Conservation (phyloP, 345 rosid species). For the Eucalyptus regnans region DNA sequence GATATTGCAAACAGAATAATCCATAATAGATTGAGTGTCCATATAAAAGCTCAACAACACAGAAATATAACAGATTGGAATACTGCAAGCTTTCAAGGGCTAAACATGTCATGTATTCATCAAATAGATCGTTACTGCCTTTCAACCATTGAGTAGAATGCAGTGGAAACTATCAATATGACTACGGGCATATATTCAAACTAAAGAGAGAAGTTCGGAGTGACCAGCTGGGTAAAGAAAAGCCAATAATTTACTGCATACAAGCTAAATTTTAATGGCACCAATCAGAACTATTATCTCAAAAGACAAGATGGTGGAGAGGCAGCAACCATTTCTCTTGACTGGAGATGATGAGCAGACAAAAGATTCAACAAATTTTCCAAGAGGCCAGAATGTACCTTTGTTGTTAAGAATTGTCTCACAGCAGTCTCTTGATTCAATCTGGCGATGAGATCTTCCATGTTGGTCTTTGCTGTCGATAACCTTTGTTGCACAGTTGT, state of each 20-base stretch:
- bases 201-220: not conserved
- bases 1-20: not conserved
- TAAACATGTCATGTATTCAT: not conserved
- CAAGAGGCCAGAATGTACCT: conserved; percentile 24
- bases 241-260: not conserved
- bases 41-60: not conserved
- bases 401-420: conserved; percentile 65
- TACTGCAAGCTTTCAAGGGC: not conserved
- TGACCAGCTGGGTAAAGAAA: not conserved
- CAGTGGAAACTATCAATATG: not conserved
- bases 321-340: not conserved
- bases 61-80: not conserved
- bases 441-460: conserved; percentile 84
- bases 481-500: conserved; percentile 53
- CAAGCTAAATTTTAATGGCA: not conserved
- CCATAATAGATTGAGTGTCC: not conserved
- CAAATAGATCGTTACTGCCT: not conserved
- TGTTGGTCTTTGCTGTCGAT: conserved; percentile 67
- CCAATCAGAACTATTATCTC: not conserved
- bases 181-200: not conserved
- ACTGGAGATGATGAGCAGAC: not conserved
- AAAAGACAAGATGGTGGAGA: not conserved
- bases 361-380: not conserved
- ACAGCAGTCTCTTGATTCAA: conserved; percentile 78
- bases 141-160: not conserved